Base-by-base conservation (phyloP, 306 rosid genomes). In the Arachis stenosperma region DNA sequence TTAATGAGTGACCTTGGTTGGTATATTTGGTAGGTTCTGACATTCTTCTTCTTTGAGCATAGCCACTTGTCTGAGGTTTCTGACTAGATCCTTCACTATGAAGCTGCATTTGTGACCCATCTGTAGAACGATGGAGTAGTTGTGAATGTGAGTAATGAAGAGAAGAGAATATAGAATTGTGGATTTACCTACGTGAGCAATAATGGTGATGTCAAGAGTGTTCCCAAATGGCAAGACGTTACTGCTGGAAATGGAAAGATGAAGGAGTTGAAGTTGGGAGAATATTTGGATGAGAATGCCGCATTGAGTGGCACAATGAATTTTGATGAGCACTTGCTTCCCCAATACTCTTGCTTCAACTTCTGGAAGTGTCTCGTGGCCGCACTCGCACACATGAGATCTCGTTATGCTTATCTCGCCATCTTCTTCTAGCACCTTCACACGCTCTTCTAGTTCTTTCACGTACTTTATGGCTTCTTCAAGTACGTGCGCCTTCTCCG, bases 191-290 rank as follows among this genome's bases (percentile, higher is more conserved):
- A 44, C 50, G 10, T 44, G 50, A 44, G 50, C 50, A 44, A 44
- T 44, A 44, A 44, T 44, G 50, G 50, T 44, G 10, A 44, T 44
- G 50, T 44, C 50, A 44, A 48, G 63, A 8, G 63, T 58, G 30
- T 58, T 58, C n/a, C 41, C 41, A 58, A 58, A 58, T 58, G 63
- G 63, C 42, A 58, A 29, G 63, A 58, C 63, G 41, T 36, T 27
- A 30, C 63, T 29, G 5, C 40, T 29, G 3, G 63, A 4, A 27
- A 36, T 36, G 11, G 63, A 27, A 30, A 58, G 63, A 58, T 58
- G 63, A 9, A 27, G 63, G 11, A 2, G 17, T 58, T 29, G 14
- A 29, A 58, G 63, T 7, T 58, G 63, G 13, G 41, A 58, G 22
- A 52, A 13, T 52, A 58, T 58, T 30, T 58, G 29, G 14, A 29